phyloP scores from a whole-genome alignment of 2,329 filamentous ascomycete species.

The Ascochyta lentis region DNA sequence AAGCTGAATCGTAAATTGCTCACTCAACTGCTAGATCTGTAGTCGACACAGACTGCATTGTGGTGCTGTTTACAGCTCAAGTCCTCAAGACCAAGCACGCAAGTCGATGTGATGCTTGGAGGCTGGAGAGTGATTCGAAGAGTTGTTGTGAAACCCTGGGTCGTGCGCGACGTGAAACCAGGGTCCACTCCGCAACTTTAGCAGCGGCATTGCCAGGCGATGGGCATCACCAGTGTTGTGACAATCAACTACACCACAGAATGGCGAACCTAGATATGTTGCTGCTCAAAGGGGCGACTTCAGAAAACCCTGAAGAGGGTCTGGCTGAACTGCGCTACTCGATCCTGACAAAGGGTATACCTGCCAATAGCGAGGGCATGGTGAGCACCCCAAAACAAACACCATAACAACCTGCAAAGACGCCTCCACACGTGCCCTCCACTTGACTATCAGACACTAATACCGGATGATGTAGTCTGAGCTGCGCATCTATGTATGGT shows the following conservation, averaged over 20 bases:
- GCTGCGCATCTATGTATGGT: slow-evolving; percentile 93
- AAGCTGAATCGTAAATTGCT: neutral
- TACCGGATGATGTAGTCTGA: slow-evolving; percentile 69
- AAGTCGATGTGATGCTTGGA: neutral
- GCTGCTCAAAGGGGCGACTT: slow-evolving; percentile 78
- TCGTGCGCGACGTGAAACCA: neutral
- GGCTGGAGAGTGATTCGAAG: neutral
- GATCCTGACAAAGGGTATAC: slow-evolving; percentile 77
- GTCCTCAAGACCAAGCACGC: too few species aligned
- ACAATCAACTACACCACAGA: slow-evolving; percentile 19
- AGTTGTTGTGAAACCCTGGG: neutral
- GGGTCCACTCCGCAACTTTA: slow-evolving; percentile 11
- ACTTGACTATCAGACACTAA: neutral
- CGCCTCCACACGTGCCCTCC: too few species aligned
- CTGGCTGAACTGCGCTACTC: slow-evolving; percentile 75
- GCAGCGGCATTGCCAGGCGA: neutral
- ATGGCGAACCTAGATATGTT: slow-evolving; percentile 70
- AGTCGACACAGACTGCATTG: neutral
- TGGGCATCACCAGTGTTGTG: slow-evolving; percentile 1
- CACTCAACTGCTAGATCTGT: neutral
- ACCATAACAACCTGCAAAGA: neutral
- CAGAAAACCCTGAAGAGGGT: slow-evolving; percentile 70
- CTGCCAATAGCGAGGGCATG: slow-evolving; percentile 82
- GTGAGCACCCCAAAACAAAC: slow-evolving; percentile 52
- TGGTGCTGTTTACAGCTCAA: neutral